Evolutionary conservation across 345 rosid species (phyloP).

Genomic region (Rhodamnia argentea): DNA sequence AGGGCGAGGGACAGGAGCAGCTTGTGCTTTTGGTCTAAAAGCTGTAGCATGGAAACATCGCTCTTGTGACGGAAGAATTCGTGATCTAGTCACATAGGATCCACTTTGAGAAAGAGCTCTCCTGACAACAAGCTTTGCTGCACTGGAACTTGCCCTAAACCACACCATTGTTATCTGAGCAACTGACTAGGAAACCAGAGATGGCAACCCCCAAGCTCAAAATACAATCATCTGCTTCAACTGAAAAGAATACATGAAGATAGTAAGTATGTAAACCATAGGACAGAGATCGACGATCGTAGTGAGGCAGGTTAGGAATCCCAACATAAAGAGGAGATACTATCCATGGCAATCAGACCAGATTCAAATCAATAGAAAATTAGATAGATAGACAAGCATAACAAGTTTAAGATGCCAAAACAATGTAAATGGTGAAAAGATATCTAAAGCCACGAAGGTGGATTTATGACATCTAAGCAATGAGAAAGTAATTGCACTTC

Average conservation of each 20-base stretch:
- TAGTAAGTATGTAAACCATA: not conserved
- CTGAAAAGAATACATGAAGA: not conserved
- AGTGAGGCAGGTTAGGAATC: not conserved
- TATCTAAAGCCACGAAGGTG: not conserved
- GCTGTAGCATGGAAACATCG: conserved; percentile 1
- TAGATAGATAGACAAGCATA: not conserved
- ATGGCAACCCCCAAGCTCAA: not conserved
- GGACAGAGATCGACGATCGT: not conserved
- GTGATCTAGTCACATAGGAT: conserved; percentile 3
- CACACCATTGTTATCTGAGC: conserved; percentile 4
- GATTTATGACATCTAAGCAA: not conserved
- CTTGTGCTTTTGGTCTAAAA: conserved; percentile 5
- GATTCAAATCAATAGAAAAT: not conserved
- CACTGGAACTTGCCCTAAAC: conserved; percentile 5
- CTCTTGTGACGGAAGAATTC: not conserved
- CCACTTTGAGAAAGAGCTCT: conserved; percentile 7
- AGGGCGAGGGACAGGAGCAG: conserved; percentile 11
- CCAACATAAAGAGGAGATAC: not conserved
- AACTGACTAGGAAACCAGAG: not conserved
- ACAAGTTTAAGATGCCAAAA: not conserved
- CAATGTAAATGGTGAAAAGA: not conserved
- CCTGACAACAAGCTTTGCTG: conserved; percentile 6
- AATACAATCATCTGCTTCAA: not conserved
- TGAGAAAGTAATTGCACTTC: not conserved
- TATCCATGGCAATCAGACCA: not conserved